Evolutionary conservation across 495 filamentous ascomycete species (phyloP), one percentile per base, ranked within the genome.

Genomic region (Penicillium lagena): DNA sequence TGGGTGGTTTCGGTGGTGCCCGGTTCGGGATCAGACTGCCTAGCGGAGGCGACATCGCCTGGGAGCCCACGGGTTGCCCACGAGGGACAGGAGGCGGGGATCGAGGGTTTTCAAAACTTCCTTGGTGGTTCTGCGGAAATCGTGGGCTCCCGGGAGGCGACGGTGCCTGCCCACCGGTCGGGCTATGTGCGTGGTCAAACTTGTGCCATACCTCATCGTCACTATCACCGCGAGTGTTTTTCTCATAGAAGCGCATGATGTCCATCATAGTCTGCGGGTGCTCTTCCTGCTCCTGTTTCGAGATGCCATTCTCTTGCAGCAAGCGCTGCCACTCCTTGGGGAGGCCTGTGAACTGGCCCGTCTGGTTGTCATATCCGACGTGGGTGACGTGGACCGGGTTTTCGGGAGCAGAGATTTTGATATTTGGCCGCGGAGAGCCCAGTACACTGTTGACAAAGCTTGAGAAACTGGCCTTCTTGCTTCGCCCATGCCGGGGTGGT

Each of bases 301-400:
- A 87, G 54, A 98, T 97, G 44, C 93, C 93, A 66, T 85, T 96
- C 62, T 96, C 90, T 68, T 93, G 86, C 51, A 98, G 79, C 58
- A 95, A 77, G 34, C 87, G 82, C 67, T 98, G 93, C 93, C 93
- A 98, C 75, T 98, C 93, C 63, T 94, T 95, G 1, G 93, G 93
- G 30, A 98, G 72, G 49, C 93, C 93, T 31, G 93, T 98, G 63
- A 96, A 98, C 64, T 96, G 87, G 44, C 93, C 93, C 4, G 93
- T 98, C 52, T 89, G 79, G 68, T 94, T 95, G 64, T 98, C 90
- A 62, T 95, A 96, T 39, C 94, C 90, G 43, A 98, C 93, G 60
- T 98, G 93, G 35, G 94, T 98, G 42, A 98, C 85, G 62, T 98
- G 93, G 27, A 97, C 89, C 9, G 94, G 94, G 59, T 98, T 96